Conservation (phyloP, 2,329 filamentous ascomycete genomes). For the Waltergamsia citrina region DNA sequence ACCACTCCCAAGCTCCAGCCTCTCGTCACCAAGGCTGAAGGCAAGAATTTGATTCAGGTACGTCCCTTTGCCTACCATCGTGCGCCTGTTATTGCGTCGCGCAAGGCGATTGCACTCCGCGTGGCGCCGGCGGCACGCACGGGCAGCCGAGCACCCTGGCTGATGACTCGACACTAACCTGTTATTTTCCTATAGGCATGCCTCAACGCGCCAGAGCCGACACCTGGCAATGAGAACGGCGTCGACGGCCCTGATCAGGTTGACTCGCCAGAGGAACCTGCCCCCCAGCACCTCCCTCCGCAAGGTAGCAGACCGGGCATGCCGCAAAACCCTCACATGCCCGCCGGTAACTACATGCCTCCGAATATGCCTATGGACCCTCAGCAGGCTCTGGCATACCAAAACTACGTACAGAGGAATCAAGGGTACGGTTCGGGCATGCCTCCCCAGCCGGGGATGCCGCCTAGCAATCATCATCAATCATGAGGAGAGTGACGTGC, state of each 20-base stretch:
- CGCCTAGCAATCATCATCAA: conserved; percentile 1
- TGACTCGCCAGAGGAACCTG: conserved; percentile 85
- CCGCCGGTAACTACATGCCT: conserved; percentile 51
- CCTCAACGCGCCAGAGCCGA: conserved; percentile 88
- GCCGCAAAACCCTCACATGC: conserved; percentile 54
- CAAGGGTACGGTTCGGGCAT: conserved; percentile 67
- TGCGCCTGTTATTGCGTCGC: too few relatives aligned
- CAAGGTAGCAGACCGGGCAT: conserved; percentile 51
- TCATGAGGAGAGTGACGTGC: conserved; percentile 17
- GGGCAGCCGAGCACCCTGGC: background rate
- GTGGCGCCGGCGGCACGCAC: too few relatives aligned
- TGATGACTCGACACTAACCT: background rate
- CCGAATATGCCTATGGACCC: conserved; percentile 58
- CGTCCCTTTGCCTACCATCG: conserved; percentile 14
- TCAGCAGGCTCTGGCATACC: conserved; percentile 73
- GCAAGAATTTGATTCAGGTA: conserved; percentile 99
- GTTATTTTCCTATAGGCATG: conserved; percentile 58
- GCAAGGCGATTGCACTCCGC: background rate
- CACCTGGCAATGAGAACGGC: conserved; percentile 70
- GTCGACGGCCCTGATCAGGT: conserved; percentile 68
- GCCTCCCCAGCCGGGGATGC: conserved; percentile 14
- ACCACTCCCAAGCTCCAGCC: conserved; percentile 97
- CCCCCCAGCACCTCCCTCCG: conserved; percentile 55
- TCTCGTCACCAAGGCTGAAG: conserved; percentile 94
- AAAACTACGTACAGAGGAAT: conserved; percentile 68